These are phyloP conservation scores for Centaurea solstitialis DNA, from an alignment of 129 eudicot species.

Conservation along the genomic window DNA sequence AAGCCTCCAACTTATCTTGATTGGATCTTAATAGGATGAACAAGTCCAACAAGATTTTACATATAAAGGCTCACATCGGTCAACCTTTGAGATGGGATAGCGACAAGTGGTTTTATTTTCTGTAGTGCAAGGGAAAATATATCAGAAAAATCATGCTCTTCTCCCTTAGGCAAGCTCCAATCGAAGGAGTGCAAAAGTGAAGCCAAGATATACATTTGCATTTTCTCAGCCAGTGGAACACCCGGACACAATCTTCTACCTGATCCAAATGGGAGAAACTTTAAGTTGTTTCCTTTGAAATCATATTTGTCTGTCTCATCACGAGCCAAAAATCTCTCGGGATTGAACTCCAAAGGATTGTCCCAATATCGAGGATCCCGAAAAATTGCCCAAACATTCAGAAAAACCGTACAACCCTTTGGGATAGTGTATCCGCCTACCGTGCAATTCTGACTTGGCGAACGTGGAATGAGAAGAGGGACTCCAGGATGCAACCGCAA, in stretches of 20 bases:
- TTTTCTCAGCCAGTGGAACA: background rate
- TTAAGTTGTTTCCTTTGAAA: constrained; percentile 11
- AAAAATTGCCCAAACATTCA: constrained; percentile 21
- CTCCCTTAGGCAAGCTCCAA: background rate
- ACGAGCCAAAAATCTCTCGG: constrained; percentile 10
- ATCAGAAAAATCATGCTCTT: background rate
- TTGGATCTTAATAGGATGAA: background rate
- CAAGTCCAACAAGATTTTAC: background rate
- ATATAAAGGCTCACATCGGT: background rate
- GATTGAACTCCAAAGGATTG: constrained; percentile 6
- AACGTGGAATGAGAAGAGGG: background rate
- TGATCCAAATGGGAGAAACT: constrained; percentile 17
- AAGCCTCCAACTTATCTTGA: background rate
- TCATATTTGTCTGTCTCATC: background rate
- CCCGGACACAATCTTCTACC: constrained; percentile 22
- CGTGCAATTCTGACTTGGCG: constrained; percentile 5
- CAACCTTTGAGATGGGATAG: constrained; percentile 14
- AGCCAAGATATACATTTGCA: background rate
- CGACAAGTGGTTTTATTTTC: constrained; percentile 9
- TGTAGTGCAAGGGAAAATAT: background rate
- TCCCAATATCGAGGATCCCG: constrained; percentile 22
- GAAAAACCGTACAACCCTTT: background rate
- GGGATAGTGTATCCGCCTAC: constrained; percentile 17
- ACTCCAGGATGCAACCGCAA: background rate
- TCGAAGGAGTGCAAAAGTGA: constrained; percentile 3